Conservation (phyloP, 1,139 yeast genomes). For the Saccharomyces hybrid region DNA sequence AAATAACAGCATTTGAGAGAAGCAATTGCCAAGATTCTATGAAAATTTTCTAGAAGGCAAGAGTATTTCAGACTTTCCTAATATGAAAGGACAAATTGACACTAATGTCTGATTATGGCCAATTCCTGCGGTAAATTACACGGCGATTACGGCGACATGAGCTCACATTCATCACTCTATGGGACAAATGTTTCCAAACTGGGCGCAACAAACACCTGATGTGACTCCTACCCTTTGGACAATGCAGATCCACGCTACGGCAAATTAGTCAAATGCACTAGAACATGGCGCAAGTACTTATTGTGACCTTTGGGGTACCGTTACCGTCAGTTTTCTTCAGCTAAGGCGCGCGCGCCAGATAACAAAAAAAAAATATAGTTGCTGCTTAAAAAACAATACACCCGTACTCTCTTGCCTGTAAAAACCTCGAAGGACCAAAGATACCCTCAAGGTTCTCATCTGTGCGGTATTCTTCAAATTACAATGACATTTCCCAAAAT, state of each 20-base stretch:
- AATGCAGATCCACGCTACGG: background rate
- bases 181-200: background rate
- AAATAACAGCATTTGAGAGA: background rate
- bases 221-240: background rate
- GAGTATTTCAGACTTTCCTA: background rate
- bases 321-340: background rate
- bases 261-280: background rate
- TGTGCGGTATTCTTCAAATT: background rate
- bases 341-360: background rate
- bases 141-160: background rate
- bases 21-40: background rate
- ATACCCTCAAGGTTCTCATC: background rate
- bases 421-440: background rate
- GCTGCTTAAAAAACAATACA: background rate
- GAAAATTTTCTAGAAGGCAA: background rate
- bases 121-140: background rate
- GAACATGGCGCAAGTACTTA: background rate
- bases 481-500: background rate
- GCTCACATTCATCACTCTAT: background rate
- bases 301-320: background rate
- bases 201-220: background rate
- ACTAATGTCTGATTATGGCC: background rate
- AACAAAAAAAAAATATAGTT: background rate
- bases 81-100: background rate
- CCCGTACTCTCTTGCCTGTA: background rate